phyloP scores from a whole-genome alignment of 495 filamentous ascomycete genomes.

The Aeminium ludgeri region DNA sequence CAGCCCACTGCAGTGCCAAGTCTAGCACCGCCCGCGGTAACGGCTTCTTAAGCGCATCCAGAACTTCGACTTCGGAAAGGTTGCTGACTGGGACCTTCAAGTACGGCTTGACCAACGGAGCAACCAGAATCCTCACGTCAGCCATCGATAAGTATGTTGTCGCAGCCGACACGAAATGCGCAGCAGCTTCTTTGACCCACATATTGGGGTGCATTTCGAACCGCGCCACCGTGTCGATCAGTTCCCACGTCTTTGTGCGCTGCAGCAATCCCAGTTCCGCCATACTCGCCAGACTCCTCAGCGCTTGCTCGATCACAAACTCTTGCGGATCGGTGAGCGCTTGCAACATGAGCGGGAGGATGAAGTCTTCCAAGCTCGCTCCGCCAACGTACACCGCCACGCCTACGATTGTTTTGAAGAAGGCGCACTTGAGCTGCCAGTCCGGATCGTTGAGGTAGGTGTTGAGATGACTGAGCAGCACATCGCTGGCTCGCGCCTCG shows the following conservation, averaged over 20 bases:
- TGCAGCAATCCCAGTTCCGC: conserved; percentile 77
- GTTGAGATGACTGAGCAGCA: conserved; percentile 86
- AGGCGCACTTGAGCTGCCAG: conserved; percentile 92
- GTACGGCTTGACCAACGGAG: conserved; percentile 64
- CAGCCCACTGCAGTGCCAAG: conserved; percentile 70
- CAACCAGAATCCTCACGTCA: conserved; percentile 65
- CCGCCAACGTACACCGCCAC: conserved; percentile 83
- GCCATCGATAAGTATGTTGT: conserved; percentile 63
- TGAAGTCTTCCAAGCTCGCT: conserved; percentile 81
- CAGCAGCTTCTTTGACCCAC: conserved; percentile 85
- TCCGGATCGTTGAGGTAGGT: conserved; percentile 94
- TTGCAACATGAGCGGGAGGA: conserved; percentile 89
- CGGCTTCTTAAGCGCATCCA: conserved; percentile 72
- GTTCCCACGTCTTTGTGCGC: conserved; percentile 67
- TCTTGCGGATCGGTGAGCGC: conserved; percentile 94
- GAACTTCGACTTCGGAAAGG: conserved; percentile 54
- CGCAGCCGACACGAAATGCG: conserved; percentile 61
- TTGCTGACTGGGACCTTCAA: conserved; percentile 47
- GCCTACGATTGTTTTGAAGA: conserved; percentile 88
- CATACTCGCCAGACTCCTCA: conserved; percentile 79
- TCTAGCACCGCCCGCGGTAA: conserved; percentile 68
- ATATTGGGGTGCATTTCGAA: conserved; percentile 87
- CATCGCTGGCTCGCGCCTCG: conserved; percentile 72
- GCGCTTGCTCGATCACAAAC: conserved; percentile 78
- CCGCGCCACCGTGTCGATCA: conserved; percentile 60